Base-by-base conservation (phyloP, 2,329 filamentous ascomycete species). In the Berkeleyomyces rouxiae region DNA sequence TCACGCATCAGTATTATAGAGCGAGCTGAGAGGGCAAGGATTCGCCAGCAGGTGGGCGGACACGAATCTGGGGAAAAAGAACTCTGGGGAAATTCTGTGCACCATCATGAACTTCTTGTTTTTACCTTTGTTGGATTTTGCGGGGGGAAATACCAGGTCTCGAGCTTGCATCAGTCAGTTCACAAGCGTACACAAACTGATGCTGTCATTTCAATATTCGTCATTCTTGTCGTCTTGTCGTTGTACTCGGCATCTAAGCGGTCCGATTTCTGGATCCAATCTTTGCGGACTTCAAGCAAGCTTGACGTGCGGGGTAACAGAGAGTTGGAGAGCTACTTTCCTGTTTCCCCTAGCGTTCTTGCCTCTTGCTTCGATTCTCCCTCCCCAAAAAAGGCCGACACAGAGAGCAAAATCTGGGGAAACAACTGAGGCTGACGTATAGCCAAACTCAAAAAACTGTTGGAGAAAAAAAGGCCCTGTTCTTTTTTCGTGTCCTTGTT, bases 391-490 rank as follows among this genome's bases (percentile, higher is more conserved):
- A 42, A 59, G 33, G 2, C 33, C n/a, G 49, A 23, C 2, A 23
- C 2, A 23, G n/a, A n/a, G n/a, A n/a, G 23, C 23, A 23, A 13
- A 37, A 36, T 43, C 42, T 46, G 33, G 51, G 51, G 51, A 55
- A 55, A 55, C 7, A 37, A 39, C 23, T 7, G 49, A 53, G 36
- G 36, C 3, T 36, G 7, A 37, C 36, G 40, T 4, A 36, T 10
- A 13, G 9, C 7, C 5, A 42, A 59, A 46, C 36, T 7, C 7
- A 39, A 33, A 58, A 36, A 58, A 37, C 23, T 36, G 36, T 59
- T 59, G 57, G 57, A 44, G 57, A 46, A 59, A 39, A 55, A 39
- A 55, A 37, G 51, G 33, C 51, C 51, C 57, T 44, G 57, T 43
- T 58, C 40, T 58, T 33, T 43, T 23, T 43, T 58, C 49, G 16